phyloP scores from a whole-genome alignment of 192 early-diverging fungal species.

The Backusella morwellensis region DNA sequence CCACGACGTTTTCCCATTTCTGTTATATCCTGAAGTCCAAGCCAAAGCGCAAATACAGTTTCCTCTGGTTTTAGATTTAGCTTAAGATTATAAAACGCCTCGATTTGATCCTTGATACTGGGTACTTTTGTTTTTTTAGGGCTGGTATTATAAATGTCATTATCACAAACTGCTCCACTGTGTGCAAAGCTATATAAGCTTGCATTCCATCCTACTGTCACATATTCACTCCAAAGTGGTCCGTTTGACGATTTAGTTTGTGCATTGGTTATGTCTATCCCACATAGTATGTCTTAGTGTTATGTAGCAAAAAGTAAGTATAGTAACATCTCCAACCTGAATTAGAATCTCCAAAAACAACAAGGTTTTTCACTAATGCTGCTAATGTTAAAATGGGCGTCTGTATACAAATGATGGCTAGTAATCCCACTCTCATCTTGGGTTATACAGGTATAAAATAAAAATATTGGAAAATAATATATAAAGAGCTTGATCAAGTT shows the following conservation, averaged over 20 bases:
- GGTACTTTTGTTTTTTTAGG: slow-evolving; percentile 3
- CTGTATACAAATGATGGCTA: not conserved
- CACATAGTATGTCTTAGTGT: not conserved
- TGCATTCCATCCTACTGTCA: slow-evolving; percentile 32
- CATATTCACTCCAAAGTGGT: slow-evolving; percentile 33
- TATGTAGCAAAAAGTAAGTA: not conserved
- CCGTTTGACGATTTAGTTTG: slow-evolving; percentile 26
- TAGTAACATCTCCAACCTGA: slow-evolving; percentile 25
- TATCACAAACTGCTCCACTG: slow-evolving; percentile 35
- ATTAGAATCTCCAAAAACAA: slow-evolving; percentile 42
- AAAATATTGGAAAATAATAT: not conserved
- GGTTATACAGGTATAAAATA: slow-evolving; percentile 5
- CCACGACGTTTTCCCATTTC: slow-evolving; percentile 9
- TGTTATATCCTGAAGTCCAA: slow-evolving; percentile 33
- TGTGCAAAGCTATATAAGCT: slow-evolving; percentile 31
- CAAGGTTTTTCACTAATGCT: slow-evolving; percentile 25
- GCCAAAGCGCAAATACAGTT: slow-evolving; percentile 34
- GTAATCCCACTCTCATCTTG: not conserved
- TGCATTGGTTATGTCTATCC: slow-evolving; percentile 26
- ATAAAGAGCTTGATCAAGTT: not conserved
- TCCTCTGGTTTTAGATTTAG: slow-evolving; percentile 26
- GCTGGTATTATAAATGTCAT: slow-evolving; percentile 16
- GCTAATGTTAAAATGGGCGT: not conserved
- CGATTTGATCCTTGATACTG: slow-evolving; percentile 30
- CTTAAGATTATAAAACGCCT: slow-evolving; percentile 16